Evolutionary conservation across 768 basidiomycete species (phyloP), one percentile per base, ranked within the genome.

Genomic region (Daedaleopsis nitida): DNA sequence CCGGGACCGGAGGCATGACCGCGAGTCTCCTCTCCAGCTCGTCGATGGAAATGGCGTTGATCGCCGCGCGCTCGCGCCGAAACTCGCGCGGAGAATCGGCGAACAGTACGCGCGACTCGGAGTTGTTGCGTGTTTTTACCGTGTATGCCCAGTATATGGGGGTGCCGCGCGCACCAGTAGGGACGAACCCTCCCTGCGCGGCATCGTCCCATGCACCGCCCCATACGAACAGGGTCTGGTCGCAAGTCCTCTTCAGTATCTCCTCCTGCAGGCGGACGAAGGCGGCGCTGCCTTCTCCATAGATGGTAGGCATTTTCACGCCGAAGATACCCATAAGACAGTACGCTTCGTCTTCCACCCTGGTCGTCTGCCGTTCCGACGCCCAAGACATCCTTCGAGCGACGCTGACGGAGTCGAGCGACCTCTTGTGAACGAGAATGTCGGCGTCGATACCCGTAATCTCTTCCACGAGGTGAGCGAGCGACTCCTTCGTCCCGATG

Each of bases 191-290:
- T 32, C 27, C 7, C 27, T 32, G 27, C 27, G 27, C 27, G 27
- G 27, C 27, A 7, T 32, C 27, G 27, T 32, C 27, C 27, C 27
- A 32, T 32, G 7, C 11, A 42, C 3, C 11, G 39, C 37, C 52
- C 52, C 52, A 53, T 7, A 23, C 38, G n/a, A 53, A 37, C 38
- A 53, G 16, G 52, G 17, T 53, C 38, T 53, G 52, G 19, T 53
- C 52, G 37, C 17, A 12, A 38, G 34, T 3, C 11, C 21, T 32
- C 37, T 19, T 42, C 2, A 53, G 52, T 5, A 53, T 56, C 32
- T 45, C 43, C 32, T 56, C 43, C 42, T 56, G 55, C 32, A 56
- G 44, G 2, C 55, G 27, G 44, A 48, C 16, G 44, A 56, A 56
- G 13, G 55, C 55, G n/a, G 34, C 10, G 11, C 32, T 7, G 17